A percentile compares a stretch with the other conserved stretches of the same genome.
Conservation (phyloP, 176 grass and related monocot genomes). For the Hordeum vulgare region MorexV3_pseudomolecules_assembly NC_058521.1:70472500-70472999, state of each 20-base stretch:
- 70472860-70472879: neutral
- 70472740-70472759: slow-evolving; percentile 32
- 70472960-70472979: neutral
- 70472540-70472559: neutral
- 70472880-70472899: neutral
- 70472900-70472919: neutral
- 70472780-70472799: slow-evolving; percentile 14
- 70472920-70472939: neutral
- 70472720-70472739: slow-evolving; percentile 18
- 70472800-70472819: neutral
- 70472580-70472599: neutral
- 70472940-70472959: neutral
- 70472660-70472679: slow-evolving; percentile 15
- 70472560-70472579: neutral
- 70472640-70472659: neutral
- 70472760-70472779: slow-evolving; percentile 18
- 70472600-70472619: neutral
- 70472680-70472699: neutral
- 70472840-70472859: neutral
- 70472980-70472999: neutral
- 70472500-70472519: slow-evolving; percentile 12
- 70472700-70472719: neutral
- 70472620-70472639: neutral
- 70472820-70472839: neutral
- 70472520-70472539: slow-evolving; percentile 2